These are phyloP conservation scores for Arabidopsis thaliana DNA, from an alignment of 345 rosid species.

Conservation along the genomic window DNA sequence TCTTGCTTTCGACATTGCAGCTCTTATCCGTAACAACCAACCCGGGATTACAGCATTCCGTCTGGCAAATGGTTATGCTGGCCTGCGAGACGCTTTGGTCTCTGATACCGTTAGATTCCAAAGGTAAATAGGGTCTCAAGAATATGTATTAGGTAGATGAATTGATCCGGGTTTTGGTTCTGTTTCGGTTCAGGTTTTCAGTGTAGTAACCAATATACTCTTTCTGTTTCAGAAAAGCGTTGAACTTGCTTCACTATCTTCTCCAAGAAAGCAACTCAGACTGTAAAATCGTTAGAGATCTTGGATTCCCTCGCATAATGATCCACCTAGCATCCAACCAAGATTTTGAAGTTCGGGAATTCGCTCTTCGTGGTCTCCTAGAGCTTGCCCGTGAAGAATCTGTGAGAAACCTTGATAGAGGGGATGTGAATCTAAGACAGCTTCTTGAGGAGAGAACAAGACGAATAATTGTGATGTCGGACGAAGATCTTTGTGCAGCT, in stretches of 20 bases:
- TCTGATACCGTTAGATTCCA: constrained; percentile 74
- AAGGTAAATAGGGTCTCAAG: constrained; percentile 53
- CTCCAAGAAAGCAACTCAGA: constrained; percentile 77
- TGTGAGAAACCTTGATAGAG: constrained; percentile 53
- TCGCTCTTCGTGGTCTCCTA: constrained; percentile 74
- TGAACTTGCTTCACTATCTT: constrained; percentile 86
- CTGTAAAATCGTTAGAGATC: constrained; percentile 61
- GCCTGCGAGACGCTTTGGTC: constrained; percentile 76
- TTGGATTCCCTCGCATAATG: constrained; percentile 82
- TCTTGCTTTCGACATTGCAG: constrained; percentile 51
- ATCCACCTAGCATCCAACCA: constrained; percentile 83
- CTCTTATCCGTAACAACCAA: constrained; percentile 84
- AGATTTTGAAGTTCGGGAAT: constrained; percentile 79
- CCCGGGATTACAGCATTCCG: constrained; percentile 81
- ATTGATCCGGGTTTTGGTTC: not conserved
- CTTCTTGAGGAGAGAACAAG: constrained; percentile 74
- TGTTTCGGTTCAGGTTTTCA: not conserved
- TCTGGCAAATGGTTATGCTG: constrained; percentile 87
- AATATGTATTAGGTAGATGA: constrained; percentile 2
- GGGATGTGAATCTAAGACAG: constrained; percentile 62
- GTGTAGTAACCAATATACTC: not conserved
- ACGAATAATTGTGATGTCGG: constrained; percentile 65
- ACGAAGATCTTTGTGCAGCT: constrained; percentile 79
- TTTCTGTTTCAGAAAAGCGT: constrained; percentile 73
- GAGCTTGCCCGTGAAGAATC: constrained; percentile 63